Conservation (phyloP, 2,329 filamentous ascomycete genomes). For the Zelopaecilomyces penicillatus region DNA sequence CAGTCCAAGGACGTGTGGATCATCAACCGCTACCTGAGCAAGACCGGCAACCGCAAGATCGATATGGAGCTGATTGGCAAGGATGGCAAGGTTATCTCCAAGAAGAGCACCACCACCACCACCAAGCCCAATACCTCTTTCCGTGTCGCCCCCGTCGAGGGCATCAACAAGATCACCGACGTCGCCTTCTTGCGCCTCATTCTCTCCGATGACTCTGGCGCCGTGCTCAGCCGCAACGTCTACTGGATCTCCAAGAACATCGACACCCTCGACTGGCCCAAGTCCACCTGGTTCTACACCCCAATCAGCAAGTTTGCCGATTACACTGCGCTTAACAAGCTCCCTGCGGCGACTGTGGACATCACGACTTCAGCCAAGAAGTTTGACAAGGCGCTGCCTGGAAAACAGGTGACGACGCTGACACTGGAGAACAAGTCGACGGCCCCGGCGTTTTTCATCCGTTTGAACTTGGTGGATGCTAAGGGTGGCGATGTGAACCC, state of each 20-base stretch:
- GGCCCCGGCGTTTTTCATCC: constrained; percentile 50
- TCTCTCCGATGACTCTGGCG: constrained; percentile 26
- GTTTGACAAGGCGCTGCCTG: constrained; percentile 2
- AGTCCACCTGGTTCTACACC: constrained; percentile 51
- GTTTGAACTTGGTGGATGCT: constrained; percentile 39
- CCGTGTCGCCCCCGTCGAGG: constrained; percentile 15
- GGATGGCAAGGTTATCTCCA: constrained; percentile 34
- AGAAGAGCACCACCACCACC: constrained; percentile 18
- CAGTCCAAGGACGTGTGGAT: constrained; percentile 36
- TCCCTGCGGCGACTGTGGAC: constrained; percentile 30
- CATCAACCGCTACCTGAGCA: constrained; percentile 43
- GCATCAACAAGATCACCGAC: constrained; percentile 25
- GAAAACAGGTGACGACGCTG: constrained; percentile 20
- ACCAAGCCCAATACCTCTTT: constrained; percentile 38
- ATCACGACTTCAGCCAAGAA: constrained; percentile 13
- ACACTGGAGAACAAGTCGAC: constrained; percentile 42
- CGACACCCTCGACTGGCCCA: constrained; percentile 47
- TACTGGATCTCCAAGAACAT: constrained; percentile 46
- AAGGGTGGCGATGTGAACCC: constrained; percentile 38
- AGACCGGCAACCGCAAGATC: constrained; percentile 32
- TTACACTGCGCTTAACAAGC: constrained; percentile 34
- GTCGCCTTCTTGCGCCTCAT: constrained; percentile 43
- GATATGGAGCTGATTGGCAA: constrained; percentile 41
- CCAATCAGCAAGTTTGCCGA: constrained; percentile 44
- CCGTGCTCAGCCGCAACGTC: constrained; percentile 45